Base-by-base conservation (phyloP, 2,329 filamentous ascomycete genomes). In the Phoma sp. region DNA sequence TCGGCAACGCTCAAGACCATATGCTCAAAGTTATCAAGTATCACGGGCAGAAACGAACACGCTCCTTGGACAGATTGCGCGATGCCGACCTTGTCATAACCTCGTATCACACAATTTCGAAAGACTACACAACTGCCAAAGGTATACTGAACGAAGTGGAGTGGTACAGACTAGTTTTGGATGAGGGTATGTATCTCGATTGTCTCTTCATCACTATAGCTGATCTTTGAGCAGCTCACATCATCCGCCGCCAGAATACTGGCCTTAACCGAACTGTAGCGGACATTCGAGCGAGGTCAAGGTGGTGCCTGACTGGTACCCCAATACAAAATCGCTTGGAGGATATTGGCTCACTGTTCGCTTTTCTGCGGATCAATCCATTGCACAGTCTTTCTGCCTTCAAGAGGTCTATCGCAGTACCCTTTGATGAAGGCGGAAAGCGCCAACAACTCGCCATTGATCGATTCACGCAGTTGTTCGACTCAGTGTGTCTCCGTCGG, bases 321-420 rank as follows among this genome's bases (percentile, higher is more conserved):
- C 83, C 82, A 0, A 80, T 85, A 22, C 83, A 85, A 53, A 85
- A 85, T 58, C 72, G 70, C 2, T 71, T 85, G 0, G 78, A 80
- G 6, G 83, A 85, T 43, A 75, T 85, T 3, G 82, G 80, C 0
- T 75, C 82, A 0, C 70, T 85, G 0, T 76, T 84, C 37, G 73
- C 76, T 1, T 85, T 85, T 57, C 63, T 85, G 21, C 68, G 74
- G 38, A 73, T 78, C 1, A 68, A 70, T 19, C 78, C 76, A 1
- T 80, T 83, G 53, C 67, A 78, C 29, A 77, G 67, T n/a, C 55
- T 74, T 4, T 63, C 71, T 1, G 69, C 61, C 4, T 83, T 83
- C 54, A 75, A 79, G 2, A 73, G 73, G n/a, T 77, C 68, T 43
- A 79, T 84, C n/a, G 71, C 71, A 2, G 51, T 67, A 0, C 80